These are phyloP conservation scores for Phytophthora europaea DNA, from an alignment of 352 stramenopile species.

Conservation along the genomic window DNA sequence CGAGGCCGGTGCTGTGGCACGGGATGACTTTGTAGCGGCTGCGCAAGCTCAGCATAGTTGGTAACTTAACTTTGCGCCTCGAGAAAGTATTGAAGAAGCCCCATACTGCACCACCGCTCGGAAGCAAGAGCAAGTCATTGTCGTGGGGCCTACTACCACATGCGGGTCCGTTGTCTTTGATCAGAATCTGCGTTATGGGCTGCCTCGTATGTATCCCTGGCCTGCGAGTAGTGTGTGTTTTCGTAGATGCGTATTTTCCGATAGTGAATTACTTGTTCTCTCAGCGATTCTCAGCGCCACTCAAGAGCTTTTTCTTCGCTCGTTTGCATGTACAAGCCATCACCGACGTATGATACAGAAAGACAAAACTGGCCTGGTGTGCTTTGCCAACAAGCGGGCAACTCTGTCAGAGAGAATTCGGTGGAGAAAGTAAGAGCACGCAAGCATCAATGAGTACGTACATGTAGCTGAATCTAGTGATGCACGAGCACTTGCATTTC, in stretches of 20 bases:
- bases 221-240: too few relatives aligned
- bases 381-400: neutral
- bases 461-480: too few relatives aligned
- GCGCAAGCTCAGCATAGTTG: conserved; percentile 26
- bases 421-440: neutral
- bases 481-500: neutral
- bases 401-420: neutral
- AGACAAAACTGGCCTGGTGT: neutral
- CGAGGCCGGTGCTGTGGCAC: conserved; percentile 36
- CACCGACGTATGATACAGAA: neutral
- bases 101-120: conserved; percentile 1
- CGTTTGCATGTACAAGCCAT: too few relatives aligned
- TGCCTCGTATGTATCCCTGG: too few relatives aligned
- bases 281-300: too few relatives aligned
- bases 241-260: too few relatives aligned
- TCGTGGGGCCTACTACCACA: neutral
- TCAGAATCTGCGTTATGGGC: too few relatives aligned
- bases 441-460: neutral
- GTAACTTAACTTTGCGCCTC: conserved; percentile 22
- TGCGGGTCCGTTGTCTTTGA: too few relatives aligned
- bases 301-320: too few relatives aligned
- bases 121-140: neutral
- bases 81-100: neutral
- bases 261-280: too few relatives aligned
- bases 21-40: conserved; percentile 37